Percentiles rank a stretch among this genome's conserved stretches.
phyloP scores from a whole-genome alignment of 441 rosid species.

The Adansonia grandidieri region DNA sequence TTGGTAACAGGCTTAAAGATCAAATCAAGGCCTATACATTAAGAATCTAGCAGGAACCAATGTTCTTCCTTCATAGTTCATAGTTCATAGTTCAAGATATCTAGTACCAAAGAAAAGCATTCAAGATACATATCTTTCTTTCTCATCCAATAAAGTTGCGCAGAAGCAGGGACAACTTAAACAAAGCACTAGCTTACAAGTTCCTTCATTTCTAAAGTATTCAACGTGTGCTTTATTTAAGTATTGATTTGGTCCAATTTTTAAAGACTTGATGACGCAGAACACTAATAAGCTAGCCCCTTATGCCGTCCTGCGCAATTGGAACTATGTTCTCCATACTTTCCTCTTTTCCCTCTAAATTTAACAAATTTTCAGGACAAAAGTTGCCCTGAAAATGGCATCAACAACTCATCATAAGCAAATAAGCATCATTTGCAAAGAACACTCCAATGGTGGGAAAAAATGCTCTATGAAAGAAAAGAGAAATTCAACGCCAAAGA shows the following conservation, averaged over 20 bases:
- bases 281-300: not conserved
- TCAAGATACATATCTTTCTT: not conserved
- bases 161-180: not conserved
- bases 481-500: not conserved
- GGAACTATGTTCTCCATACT: not conserved
- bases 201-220: not conserved
- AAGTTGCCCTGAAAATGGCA: not conserved
- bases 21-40: not conserved
- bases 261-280: not conserved
- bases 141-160: not conserved
- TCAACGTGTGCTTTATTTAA: not conserved
- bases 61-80: not conserved
- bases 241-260: not conserved
- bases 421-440: not conserved
- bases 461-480: not conserved
- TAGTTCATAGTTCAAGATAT: not conserved
- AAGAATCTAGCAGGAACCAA: not conserved
- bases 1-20: not conserved
- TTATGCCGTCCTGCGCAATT: not conserved
- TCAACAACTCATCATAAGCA: not conserved
- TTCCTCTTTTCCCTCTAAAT: slow-evolving; percentile 1
- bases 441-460: not conserved
- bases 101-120: not conserved
- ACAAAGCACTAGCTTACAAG: not conserved
- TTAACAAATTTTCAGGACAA: not conserved